phyloP scores from a whole-genome alignment of 768 basidiomycete genomes.

The Dentipellis sp. region DNA sequence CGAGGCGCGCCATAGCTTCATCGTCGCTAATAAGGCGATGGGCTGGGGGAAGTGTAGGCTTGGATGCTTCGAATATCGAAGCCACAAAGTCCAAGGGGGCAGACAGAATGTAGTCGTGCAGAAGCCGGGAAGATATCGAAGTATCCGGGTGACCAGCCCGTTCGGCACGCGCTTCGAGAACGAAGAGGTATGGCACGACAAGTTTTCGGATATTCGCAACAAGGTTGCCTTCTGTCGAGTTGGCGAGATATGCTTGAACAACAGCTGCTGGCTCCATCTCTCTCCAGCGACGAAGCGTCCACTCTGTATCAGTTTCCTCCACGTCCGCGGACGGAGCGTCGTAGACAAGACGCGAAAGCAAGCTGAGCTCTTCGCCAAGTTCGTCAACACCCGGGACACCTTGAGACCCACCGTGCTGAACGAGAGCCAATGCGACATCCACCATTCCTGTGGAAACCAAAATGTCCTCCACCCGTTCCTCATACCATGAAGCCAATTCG shows the following conservation, averaged over 20 bases:
- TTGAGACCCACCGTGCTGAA: slow-evolving; percentile 82
- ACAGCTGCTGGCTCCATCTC: slow-evolving; percentile 55
- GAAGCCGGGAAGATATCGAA: slow-evolving; percentile 48
- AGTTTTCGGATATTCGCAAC: slow-evolving; percentile 62
- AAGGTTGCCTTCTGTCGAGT: slow-evolving; percentile 60
- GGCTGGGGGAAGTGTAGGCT: slow-evolving; percentile 66
- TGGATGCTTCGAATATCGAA: slow-evolving; percentile 83
- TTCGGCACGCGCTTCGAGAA: slow-evolving; percentile 83
- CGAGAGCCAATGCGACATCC: slow-evolving; percentile 65
- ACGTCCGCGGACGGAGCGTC: slow-evolving; percentile 50
- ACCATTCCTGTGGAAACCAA: slow-evolving; percentile 65
- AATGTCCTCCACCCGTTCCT: slow-evolving; percentile 47
- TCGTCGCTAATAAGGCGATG: slow-evolving; percentile 76
- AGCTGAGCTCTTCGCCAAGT: slow-evolving; percentile 84
- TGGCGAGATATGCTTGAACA: slow-evolving; percentile 64
- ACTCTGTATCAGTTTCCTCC: slow-evolving; percentile 42
- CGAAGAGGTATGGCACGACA: slow-evolving; percentile 88
- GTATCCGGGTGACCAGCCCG: slow-evolving; percentile 67
- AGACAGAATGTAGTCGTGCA: slow-evolving; percentile 65
- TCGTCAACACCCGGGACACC: slow-evolving; percentile 73
- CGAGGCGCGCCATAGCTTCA: slow-evolving; percentile 76
- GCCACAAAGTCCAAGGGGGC: slow-evolving; percentile 61
- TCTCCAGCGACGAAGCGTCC: slow-evolving; percentile 72
- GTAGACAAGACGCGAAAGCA: slow-evolving; percentile 82
- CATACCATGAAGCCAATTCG: slow-evolving; percentile 72